Percentiles rank a stretch among this genome's conserved stretches.
phyloP scores from a whole-genome alignment of 371 early-diverging fungal species.

The Parasitella parasitica region DNA sequence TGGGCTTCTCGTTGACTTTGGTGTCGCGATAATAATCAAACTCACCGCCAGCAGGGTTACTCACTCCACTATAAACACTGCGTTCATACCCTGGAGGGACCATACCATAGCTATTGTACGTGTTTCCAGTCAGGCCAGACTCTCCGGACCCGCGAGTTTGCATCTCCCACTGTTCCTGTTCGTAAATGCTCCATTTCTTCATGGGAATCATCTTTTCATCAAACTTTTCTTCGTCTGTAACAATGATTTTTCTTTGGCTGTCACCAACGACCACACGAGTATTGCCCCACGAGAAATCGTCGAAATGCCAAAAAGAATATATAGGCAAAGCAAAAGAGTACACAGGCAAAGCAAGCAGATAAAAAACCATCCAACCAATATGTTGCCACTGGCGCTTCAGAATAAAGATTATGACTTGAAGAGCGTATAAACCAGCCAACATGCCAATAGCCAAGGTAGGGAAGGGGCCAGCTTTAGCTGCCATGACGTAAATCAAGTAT shows the following conservation, averaged over 20 bases:
- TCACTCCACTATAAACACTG: slow-evolving; percentile 25
- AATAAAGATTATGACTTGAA: slow-evolving; percentile 83
- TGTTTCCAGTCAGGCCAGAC: slow-evolving; percentile 33
- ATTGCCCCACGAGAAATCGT: slow-evolving; percentile 91
- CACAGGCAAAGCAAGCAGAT: slow-evolving; percentile 75
- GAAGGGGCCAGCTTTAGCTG: slow-evolving; percentile 34
- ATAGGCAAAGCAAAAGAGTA: slow-evolving; percentile 75
- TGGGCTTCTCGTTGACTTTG: slow-evolving; percentile 15
- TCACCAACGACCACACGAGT: slow-evolving; percentile 75
- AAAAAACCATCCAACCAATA: slow-evolving; percentile 93
- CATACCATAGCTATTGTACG: slow-evolving; percentile 39
- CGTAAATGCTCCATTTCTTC: slow-evolving; percentile 89
- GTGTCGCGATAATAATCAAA: slow-evolving; percentile 44
- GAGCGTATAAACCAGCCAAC: slow-evolving; percentile 74
- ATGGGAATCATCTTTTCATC: slow-evolving; percentile 81
- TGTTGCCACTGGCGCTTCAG: slow-evolving; percentile 86
- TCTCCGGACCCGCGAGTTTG: slow-evolving; percentile 46
- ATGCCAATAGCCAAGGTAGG: slow-evolving; percentile 55
- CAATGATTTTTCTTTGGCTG: slow-evolving; percentile 54
- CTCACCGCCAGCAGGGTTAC: slow-evolving; percentile 9
- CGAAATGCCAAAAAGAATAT: slow-evolving; percentile 85
- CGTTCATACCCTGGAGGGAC: slow-evolving; percentile 13
- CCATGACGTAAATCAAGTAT: slow-evolving; percentile 66
- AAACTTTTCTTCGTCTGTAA: slow-evolving; percentile 65
- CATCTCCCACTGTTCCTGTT: slow-evolving; percentile 74